Evolutionary conservation across 129 eudicot genomes (phyloP).

Genomic region (Helianthus tuberosus): DNA sequence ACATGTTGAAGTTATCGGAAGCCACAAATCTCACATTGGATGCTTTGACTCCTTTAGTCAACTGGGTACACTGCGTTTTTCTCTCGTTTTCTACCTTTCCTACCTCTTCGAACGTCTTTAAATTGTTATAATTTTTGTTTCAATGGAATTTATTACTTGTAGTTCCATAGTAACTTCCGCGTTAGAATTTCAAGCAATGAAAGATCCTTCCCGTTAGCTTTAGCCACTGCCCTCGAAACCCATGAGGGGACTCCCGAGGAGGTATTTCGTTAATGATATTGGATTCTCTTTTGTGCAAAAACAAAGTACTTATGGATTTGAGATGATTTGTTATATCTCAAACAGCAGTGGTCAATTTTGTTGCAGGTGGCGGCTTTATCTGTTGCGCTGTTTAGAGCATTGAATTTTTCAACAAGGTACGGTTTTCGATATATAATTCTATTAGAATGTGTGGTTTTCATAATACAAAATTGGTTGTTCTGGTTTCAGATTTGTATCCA

Average conservation of each 20-base stretch:
- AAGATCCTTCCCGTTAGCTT: conserved; percentile 51
- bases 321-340: neutral
- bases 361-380: conserved; percentile 89
- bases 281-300: neutral
- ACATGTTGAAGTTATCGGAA: conserved; percentile 61
- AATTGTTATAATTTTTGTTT: conserved; percentile 4
- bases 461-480: conserved; percentile 9
- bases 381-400: conserved; percentile 84
- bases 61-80: conserved; percentile 61
- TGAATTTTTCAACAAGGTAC: conserved; percentile 81
- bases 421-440: conserved; percentile 6
- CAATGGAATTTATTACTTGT: conserved; percentile 29
- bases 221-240: conserved; percentile 66
- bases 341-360: conserved; percentile 15
- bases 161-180: conserved; percentile 73
- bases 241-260: conserved; percentile 87
- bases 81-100: conserved; percentile 13
- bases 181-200: conserved; percentile 53
- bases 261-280: conserved; percentile 41
- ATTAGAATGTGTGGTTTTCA: neutral
- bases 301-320: neutral
- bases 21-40: conserved; percentile 57
- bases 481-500: conserved; percentile 74
- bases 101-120: neutral
- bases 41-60: conserved; percentile 69